Base-by-base conservation (phyloP, 192 early-diverging fungal species). In the Coemansia sp. region DNA sequence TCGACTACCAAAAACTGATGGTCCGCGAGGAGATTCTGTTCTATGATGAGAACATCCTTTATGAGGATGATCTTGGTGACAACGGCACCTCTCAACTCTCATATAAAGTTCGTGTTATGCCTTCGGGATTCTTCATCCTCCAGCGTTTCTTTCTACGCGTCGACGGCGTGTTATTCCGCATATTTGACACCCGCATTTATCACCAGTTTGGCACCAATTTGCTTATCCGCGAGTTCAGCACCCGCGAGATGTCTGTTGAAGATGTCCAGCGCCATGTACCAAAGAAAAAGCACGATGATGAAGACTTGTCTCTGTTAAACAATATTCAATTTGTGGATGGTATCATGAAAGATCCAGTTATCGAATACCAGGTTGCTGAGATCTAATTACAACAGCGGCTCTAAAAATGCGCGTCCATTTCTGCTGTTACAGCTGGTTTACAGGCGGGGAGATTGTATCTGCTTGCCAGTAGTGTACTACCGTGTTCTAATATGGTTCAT, bases 1-100 rank as follows among this genome's bases (percentile, higher is more conserved):
- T 99, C 60, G 88, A 98, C 76, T 82, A 94, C 23, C 86, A 87
- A 7, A 83, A 84, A 53, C 85, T 99, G 14, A 89, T 79, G 60
- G 52, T 70, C 23, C 87, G 79, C 14, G 96, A 99, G 52, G 90
- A 89, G 0, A 99, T 99, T 31, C 69, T 95, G 48, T 96, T 93
- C 68, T 99, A 93, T 68, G 95, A 96, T 73, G 94, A 99, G 62
- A 86, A 94, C 53, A 86, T 94, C 1, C 79, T 99, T 49, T 99
- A 87, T 67, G 97, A 99, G 68, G 97, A 99, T 68, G 97, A 99
- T 72, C 77, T 99, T 54, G 93, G 89, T 22, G 97, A 99, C 64
- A 97, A 97, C 69, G 97, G 97, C 24, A 86, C 88, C 0, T 90
- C 93, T 14, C 82, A 92, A 54, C 72, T 95, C 27, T 85, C 83